A percentile compares a stretch with the other conserved stretches of the same genome.
phyloP scores from a whole-genome alignment of 768 basidiomycete genomes.

The Agrocybe praecox region DNA sequence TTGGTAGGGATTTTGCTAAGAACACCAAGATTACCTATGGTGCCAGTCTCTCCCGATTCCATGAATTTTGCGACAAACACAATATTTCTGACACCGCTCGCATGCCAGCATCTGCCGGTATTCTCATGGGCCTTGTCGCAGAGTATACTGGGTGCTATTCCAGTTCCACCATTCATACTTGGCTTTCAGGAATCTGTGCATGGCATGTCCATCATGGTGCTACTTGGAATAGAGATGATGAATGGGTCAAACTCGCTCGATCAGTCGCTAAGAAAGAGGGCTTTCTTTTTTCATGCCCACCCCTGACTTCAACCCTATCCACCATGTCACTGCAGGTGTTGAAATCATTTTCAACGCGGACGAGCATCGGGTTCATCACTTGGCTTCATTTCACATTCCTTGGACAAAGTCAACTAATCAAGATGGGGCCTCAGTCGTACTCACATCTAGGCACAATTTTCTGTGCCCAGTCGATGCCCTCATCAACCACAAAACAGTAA shows the following conservation, averaged over 20 bases:
- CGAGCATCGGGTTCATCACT: too few species aligned
- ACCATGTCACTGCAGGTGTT: too few species aligned
- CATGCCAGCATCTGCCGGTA: background rate
- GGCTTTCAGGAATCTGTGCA: too few species aligned
- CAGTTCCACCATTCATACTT: too few species aligned
- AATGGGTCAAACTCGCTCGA: too few species aligned
- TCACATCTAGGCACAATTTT: constrained; percentile 8
- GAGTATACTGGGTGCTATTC: background rate
- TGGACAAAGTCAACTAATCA: background rate
- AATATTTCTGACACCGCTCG: background rate
- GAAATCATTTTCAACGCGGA: too few species aligned
- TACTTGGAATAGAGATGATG: too few species aligned
- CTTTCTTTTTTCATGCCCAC: too few species aligned
- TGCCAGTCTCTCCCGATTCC: background rate
- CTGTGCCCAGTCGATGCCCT: constrained; percentile 10
- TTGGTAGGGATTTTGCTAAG: background rate
- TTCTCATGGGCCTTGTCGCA: background rate
- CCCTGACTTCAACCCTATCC: too few species aligned
- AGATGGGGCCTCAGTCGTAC: constrained; percentile 7
- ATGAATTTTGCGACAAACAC: background rate
- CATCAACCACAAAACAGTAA: constrained; percentile 1
- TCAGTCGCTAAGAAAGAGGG: too few species aligned
- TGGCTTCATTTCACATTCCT: too few species aligned
- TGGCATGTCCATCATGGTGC: too few species aligned
- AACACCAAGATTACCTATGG: background rate